Base-by-base conservation (phyloP, 345 rosid species). In the Corymbia maculata region DNA sequence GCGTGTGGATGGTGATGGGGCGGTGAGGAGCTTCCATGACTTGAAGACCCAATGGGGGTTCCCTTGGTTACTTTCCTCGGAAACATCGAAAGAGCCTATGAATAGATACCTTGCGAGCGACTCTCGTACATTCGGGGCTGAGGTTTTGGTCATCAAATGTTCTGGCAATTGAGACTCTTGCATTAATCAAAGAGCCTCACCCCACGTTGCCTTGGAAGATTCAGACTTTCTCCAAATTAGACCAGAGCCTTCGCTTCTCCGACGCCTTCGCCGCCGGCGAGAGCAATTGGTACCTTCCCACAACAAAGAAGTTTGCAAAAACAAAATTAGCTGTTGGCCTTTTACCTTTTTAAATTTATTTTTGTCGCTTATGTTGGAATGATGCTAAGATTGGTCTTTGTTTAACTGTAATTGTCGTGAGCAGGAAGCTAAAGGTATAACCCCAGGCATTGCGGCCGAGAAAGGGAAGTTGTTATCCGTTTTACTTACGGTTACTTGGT, bases 21-120 rank as follows among this genome's bases (percentile, higher is more conserved):
- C 26, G 22, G 64, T 53, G n/a, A 89, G 86, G 44, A 19, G 47
- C 1, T 86, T 79, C 45, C 30, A 57, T 79, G 36, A 50, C 9
- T 42, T 28, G 86, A 88, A 88, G 88, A 70, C 28, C 22, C 82
- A 88, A 32, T 88, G 87, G 90, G 89, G 57, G 32, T 84, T 87
- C 28, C 44, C 88, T 13, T 87, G 52, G 87, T 59, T 89, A 66
- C 22, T 87, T 15, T 87, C 87, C 26, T 45, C 61, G 32, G 66
- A 84, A 42, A 30, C 68, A 3, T 87, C 87, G 57, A 4, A 17
- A 28, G 87, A 89, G 32, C 16, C 79, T 15, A 51, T 79, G 9
- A 87, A 89, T 61, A 50, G 86, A 51, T 75, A 19, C 53, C 85
- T 57, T 9, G 87, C 50, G 9, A 51, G 85, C n/a, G 87, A 87